phyloP scores from a whole-genome alignment of 2,329 filamentous ascomycete genomes.

The Exutisphaerella laricina region DNA sequence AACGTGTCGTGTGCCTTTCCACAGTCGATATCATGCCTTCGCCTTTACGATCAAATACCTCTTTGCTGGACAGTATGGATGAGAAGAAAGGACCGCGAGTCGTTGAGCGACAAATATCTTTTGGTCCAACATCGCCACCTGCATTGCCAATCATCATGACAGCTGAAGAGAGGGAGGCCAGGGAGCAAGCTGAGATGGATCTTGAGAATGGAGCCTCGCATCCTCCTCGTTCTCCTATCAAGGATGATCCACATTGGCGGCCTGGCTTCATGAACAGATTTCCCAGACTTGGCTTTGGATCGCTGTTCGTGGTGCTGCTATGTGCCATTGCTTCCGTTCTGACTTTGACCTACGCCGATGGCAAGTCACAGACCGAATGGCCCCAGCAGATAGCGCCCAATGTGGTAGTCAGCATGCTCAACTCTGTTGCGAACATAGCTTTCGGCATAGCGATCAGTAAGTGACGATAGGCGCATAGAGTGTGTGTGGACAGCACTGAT shows the following conservation, averaged over 20 bases:
- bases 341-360: constrained; percentile 13
- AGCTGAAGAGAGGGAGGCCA: no score
- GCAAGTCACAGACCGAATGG: constrained; percentile 15
- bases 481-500: not conserved
- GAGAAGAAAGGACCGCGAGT: no score
- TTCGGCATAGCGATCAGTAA: constrained; percentile 24
- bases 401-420: constrained; percentile 20
- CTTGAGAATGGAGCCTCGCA: constrained; percentile 3
- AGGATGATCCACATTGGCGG: constrained; percentile 11
- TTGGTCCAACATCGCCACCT: no score
- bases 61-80: no score
- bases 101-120: no score
- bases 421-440: constrained; percentile 18
- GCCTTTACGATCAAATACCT: no score
- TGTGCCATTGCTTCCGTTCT: constrained; percentile 16
- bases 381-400: constrained; percentile 20
- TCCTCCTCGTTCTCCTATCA: not conserved
- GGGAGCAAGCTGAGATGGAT: constrained; percentile 11
- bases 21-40: no score
- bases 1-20: no score
- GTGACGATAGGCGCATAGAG: not conserved
- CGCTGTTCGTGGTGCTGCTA: constrained; percentile 17
- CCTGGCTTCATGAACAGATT: constrained; percentile 17
- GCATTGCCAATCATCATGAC: no score
- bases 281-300: constrained; percentile 19